Percentiles rank a stretch among this genome's conserved stretches.
These are phyloP conservation scores for Colletotrichum australisinense DNA, from an alignment of 2,329 filamentous ascomycete species.

Conservation along the genomic window DNA sequence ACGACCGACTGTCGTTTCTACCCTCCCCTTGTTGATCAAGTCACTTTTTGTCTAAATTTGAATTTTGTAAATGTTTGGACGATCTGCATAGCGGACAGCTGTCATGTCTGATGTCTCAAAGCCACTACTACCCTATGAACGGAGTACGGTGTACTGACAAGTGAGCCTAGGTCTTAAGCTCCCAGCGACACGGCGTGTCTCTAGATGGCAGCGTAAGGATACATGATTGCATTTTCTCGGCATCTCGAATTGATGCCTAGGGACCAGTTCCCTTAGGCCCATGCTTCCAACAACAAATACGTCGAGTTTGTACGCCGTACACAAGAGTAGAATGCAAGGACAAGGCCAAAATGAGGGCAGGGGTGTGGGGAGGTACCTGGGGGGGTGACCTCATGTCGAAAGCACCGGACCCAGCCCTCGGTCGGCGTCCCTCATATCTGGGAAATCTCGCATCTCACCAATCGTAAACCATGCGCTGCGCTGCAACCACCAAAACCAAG, in stretches of 20 bases:
- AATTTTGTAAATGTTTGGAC: background rate
- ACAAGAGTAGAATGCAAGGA: no score
- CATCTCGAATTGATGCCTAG: no score
- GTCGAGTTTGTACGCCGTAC: no score
- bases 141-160: background rate
- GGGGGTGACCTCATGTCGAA: background rate
- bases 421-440: background rate
- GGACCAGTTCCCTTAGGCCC: no score
- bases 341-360: no score
- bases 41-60: background rate
- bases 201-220: background rate
- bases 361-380: background rate
- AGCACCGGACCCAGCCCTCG: background rate
- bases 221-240: no score
- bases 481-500: background rate
- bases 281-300: no score
- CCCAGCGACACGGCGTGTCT: background rate
- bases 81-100: conserved; percentile 3
- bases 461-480: background rate
- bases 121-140: background rate
- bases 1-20: background rate
- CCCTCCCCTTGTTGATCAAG: background rate
- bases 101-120: background rate
- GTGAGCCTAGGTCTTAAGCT: background rate
- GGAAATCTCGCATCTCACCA: background rate